Conservation (phyloP, 108 stramenopile species). For the Cyclostephanos invisitatus region DNA sequence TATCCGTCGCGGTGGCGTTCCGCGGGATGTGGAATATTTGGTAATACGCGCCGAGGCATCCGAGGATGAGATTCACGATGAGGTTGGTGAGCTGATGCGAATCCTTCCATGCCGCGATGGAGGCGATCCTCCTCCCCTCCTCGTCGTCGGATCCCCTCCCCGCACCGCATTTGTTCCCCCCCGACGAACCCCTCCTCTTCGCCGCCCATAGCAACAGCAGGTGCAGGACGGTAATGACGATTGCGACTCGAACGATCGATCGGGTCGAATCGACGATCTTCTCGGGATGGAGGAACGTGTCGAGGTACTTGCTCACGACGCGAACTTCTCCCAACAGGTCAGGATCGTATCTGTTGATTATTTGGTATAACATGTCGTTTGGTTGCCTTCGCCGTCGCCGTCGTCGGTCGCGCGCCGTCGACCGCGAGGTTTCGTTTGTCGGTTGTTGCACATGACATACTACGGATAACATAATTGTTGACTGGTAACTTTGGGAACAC, state of each 20-base stretch:
- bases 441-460: no score
- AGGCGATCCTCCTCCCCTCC: neutral
- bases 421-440: no score
- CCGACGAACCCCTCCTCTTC: neutral
- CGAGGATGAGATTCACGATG: conserved; percentile 56
- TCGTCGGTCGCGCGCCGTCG: no score
- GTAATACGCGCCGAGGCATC: conserved; percentile 56
- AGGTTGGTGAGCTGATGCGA: conserved; percentile 68
- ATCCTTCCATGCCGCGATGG: conserved; percentile 35
- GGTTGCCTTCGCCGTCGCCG: neutral
- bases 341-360: conserved; percentile 27
- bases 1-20: conserved; percentile 22
- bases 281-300: conserved; percentile 31
- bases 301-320: neutral
- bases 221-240: conserved; percentile 24
- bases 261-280: conserved; percentile 25
- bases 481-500: no score
- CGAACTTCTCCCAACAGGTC: conserved; percentile 17
- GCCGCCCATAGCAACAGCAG: conserved; percentile 16
- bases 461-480: no score
- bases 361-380: neutral
- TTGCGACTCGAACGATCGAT: conserved; percentile 22
- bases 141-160: neutral
- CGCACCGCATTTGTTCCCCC: neutral
- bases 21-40: conserved; percentile 29